Evolutionary conservation across 2,329 filamentous ascomycete species (phyloP).

Genomic region (Fusarium luffae): DNA sequence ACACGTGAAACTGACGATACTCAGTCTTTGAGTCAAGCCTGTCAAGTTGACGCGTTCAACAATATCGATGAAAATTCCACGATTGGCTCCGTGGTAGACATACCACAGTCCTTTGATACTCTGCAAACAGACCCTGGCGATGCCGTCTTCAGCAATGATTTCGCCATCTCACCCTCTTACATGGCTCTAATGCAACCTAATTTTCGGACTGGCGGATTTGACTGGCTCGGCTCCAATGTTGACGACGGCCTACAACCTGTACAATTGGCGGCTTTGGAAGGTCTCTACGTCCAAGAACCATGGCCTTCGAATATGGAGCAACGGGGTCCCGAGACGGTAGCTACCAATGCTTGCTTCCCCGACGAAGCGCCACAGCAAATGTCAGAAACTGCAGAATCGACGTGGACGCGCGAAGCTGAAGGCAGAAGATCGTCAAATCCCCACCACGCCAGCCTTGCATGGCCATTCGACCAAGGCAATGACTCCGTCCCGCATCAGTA

Average conservation of each 20-base stretch:
- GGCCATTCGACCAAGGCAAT: conserved; percentile 5
- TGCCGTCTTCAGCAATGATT: neutral
- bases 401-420: neutral
- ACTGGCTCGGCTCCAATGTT: neutral
- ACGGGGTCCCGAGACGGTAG: neutral
- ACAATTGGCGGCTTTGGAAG: neutral
- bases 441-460: neutral
- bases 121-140: neutral
- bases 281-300: neutral
- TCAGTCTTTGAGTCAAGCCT: neutral
- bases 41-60: neutral
- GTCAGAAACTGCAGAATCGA: neutral
- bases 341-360: accelerated
- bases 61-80: neutral
- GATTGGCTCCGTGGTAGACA: neutral
- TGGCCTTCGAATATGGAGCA: neutral
- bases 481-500: neutral
- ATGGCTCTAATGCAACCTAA: neutral
- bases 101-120: neutral
- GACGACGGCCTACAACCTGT: neutral
- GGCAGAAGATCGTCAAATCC: accelerated
- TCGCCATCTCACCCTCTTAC: neutral
- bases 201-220: neutral
- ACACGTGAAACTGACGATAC: neutral
- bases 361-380: accelerated